Base-by-base conservation (phyloP, 2,329 filamentous ascomycete species). In the Aspergillus latus region DNA sequence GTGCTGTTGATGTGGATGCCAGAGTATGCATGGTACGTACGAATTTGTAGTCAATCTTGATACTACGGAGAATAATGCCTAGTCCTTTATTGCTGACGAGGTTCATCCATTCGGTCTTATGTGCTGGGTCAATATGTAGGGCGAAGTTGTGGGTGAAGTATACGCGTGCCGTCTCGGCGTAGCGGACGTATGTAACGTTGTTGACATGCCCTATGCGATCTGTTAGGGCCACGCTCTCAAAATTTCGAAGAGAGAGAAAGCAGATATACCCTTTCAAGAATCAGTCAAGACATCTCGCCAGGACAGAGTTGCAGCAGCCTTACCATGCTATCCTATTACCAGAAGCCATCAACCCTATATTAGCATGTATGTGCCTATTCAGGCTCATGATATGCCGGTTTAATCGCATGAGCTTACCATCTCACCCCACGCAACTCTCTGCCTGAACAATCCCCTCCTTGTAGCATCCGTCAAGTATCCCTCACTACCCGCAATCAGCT, bases 1-100 rank as follows among this genome's bases (percentile, higher is more conserved):
- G 26, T 28, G 26, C 4, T 16, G 11, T 44, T 5, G 26, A n/a
- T 26, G 13, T 26, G 15, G 26, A 21, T 9, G 7, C n/a, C 15
- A 6, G 1, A 4, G 48, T n/a, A 7, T n/a, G 10, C 4, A 53
- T 10, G 30, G 26, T 34, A 80, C 87, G 62, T 70, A 94, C 90
- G 76, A 95, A 92, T 76, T 96, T 96, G 74, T 88, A 96, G 63
- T 95, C 88, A 0, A 89, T 87, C 64, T 83, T 88, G 63, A 96
- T 91, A 64, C 86, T 90, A 65, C 85, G 83, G 67, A 96, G 74
- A 57, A 96, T 94, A 54, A 96, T 71, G 0, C 92, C 92, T 15
- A 86, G 78, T 1, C 82, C 82, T 26, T 76, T 81, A 0, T 88
- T 85, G 11, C 82, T 86, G 76, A 89, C 84, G 40, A 96, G 76